Conservation (phyloP, 768 basidiomycete species). For the Macrolepiota fuliginosa region DNA sequence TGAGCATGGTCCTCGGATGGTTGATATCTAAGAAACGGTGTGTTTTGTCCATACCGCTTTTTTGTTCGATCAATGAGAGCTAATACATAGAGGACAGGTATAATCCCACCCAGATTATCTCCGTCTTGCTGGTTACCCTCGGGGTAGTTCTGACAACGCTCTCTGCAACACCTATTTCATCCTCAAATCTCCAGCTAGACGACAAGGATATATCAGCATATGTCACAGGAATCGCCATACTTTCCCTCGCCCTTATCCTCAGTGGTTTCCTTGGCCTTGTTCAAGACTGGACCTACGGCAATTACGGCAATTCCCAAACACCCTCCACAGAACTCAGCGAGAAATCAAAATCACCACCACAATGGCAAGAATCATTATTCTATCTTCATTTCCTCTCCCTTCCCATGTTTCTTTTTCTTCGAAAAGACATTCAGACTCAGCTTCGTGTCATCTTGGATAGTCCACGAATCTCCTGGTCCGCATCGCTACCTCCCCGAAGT, state of each 20-base stretch:
- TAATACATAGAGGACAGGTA: conserved; percentile 15
- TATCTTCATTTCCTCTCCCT: conserved; percentile 82
- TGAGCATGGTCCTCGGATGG: conserved; percentile 82
- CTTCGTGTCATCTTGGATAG: conserved; percentile 37
- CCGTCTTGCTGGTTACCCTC: conserved; percentile 77
- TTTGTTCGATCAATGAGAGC: neutral
- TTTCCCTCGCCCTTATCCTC: conserved; percentile 74
- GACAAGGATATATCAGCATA: conserved; percentile 42
- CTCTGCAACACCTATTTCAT: conserved; percentile 53
- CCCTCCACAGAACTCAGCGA: conserved; percentile 2
- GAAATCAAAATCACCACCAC: conserved; percentile 13
- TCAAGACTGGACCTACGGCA: conserved; percentile 79
- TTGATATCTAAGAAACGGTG: conserved; percentile 62
- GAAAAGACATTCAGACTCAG: conserved; percentile 49
- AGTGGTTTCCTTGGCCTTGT: conserved; percentile 79
- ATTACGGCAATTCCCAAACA: conserved; percentile 25
- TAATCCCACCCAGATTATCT: conserved; percentile 51
- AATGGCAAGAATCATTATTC: conserved; percentile 91
- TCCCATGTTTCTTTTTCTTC: conserved; percentile 70
- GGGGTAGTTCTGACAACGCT: conserved; percentile 82
- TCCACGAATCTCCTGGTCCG: conserved; percentile 36
- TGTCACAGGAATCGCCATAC: conserved; percentile 67
- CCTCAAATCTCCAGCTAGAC: conserved; percentile 16
- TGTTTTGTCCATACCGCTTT: conserved; percentile 19
- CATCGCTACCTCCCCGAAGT: conserved; percentile 20